Percentiles rank a stretch among this genome's conserved stretches.
These are phyloP conservation scores for Colletotrichum scovillei DNA, from an alignment of 2,329 filamentous ascomycete species.

Conservation along the genomic window DNA sequence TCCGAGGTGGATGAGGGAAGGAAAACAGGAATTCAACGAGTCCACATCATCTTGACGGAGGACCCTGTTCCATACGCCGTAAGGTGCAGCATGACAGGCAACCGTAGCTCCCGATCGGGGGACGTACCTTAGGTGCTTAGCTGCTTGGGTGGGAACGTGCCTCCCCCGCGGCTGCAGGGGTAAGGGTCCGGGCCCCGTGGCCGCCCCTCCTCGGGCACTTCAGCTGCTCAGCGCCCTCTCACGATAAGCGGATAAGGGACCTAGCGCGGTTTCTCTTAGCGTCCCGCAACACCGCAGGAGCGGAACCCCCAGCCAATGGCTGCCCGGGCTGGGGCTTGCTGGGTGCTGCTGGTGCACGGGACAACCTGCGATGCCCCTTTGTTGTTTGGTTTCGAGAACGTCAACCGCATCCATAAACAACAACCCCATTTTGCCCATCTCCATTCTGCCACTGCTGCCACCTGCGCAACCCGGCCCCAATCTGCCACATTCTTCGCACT, in stretches of 20 bases:
- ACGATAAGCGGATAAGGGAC: slow-evolving; percentile 10
- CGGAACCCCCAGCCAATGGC: slow-evolving; percentile 14
- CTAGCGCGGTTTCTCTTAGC: slow-evolving; percentile 4
- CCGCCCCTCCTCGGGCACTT: too few relatives aligned
- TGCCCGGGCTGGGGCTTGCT: slow-evolving; percentile 4
- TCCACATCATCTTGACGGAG: neutral
- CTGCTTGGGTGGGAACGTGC: neutral
- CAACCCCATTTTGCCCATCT: neutral
- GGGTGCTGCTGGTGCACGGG: slow-evolving; percentile 26
- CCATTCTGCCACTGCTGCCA: neutral
- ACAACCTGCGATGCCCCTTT: slow-evolving; percentile 31
- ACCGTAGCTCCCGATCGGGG: neutral
- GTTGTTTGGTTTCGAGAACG: slow-evolving; percentile 16
- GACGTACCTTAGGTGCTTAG: neutral
- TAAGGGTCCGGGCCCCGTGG: neutral
- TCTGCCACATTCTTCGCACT: slow-evolving; percentile 17
- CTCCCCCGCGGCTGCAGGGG: slow-evolving; percentile 11
- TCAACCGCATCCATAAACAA: slow-evolving; percentile 26
- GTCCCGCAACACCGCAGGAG: slow-evolving; percentile 5
- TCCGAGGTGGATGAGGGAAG: neutral
- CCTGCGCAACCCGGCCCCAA: neutral
- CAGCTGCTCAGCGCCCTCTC: neutral
- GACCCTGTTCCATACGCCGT: slow-evolving; percentile 1
- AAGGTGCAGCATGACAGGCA: too few relatives aligned
- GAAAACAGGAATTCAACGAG: neutral